Conservation (phyloP, 495 filamentous ascomycete species). For the Lindgomyces ingoldianus region DNA sequence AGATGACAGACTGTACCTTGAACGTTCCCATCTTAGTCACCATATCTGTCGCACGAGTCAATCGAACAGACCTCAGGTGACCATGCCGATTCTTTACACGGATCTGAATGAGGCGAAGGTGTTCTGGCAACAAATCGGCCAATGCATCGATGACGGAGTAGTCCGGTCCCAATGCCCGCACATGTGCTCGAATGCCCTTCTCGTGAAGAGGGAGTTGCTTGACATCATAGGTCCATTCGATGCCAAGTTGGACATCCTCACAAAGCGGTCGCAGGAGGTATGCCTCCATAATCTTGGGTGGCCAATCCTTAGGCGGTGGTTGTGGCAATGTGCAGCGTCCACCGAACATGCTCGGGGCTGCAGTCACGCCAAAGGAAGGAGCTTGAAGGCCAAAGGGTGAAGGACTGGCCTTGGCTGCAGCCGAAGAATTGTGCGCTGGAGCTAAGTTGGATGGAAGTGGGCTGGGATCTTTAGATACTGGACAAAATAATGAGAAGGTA, state of each 20-base stretch:
- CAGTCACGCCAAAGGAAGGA: background rate
- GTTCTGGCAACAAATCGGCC: constrained; percentile 2
- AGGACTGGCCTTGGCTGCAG: background rate
- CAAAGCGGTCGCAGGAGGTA: constrained; percentile 16
- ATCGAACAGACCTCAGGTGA: constrained; percentile 11
- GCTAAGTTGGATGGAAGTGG: background rate
- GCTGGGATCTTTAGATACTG: too few species aligned
- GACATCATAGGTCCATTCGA: constrained; percentile 18
- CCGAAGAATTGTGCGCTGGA: background rate
- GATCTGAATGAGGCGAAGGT: constrained; percentile 10
- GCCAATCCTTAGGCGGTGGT: background rate
- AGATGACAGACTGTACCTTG: constrained; percentile 12
- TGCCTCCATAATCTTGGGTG: constrained; percentile 12
- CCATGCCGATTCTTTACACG: constrained; percentile 1
- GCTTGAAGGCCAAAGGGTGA: background rate
- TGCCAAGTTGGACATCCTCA: background rate
- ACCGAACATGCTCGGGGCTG: background rate
- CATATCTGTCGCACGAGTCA: background rate
- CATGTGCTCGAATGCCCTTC: constrained; percentile 6
- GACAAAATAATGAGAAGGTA: too few species aligned
- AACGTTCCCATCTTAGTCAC: constrained; percentile 18
- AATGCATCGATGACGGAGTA: constrained; percentile 28
- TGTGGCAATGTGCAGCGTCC: background rate
- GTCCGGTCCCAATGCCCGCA: constrained; percentile 1
- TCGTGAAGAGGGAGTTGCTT: constrained; percentile 9